phyloP scores from a whole-genome alignment of 129 eudicot species.

The sunflower (Helianthus annuus) region DNA sequence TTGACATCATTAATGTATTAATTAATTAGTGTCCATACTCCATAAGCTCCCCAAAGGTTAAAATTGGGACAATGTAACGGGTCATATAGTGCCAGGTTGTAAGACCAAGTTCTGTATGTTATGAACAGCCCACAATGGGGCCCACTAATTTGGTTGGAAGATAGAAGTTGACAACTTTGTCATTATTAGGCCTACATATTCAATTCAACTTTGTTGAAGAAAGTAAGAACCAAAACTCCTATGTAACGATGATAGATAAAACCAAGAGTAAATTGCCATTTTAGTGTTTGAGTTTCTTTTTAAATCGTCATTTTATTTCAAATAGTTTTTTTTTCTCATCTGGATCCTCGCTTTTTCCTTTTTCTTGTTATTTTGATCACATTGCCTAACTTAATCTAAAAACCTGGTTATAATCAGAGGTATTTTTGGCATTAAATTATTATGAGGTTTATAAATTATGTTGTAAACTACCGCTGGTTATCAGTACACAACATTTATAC shows the following conservation, averaged over 20 bases:
- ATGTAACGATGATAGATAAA: background rate
- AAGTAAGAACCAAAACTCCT: background rate
- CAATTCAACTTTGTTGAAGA: background rate
- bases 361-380: no score
- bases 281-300: no score
- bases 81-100: constrained; percentile 11
- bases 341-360: no score
- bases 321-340: no score
- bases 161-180: constrained; percentile 22
- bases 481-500: no score
- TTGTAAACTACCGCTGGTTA: no score
- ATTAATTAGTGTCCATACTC: background rate
- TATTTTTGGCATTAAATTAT: no score
- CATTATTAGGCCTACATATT: constrained; percentile 19
- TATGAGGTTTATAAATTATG: no score
- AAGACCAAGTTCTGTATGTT: constrained; percentile 16
- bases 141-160: constrained; percentile 27
- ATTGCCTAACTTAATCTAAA: no score
- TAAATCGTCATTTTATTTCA: no score
- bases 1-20: constrained; percentile 17
- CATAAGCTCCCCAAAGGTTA: background rate
- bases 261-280: no score
- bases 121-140: constrained; percentile 23
- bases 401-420: no score
- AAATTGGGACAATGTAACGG: constrained; percentile 22